phyloP scores from a whole-genome alignment of 805 yeast species.

The Yamadazyma olivae region DNA sequence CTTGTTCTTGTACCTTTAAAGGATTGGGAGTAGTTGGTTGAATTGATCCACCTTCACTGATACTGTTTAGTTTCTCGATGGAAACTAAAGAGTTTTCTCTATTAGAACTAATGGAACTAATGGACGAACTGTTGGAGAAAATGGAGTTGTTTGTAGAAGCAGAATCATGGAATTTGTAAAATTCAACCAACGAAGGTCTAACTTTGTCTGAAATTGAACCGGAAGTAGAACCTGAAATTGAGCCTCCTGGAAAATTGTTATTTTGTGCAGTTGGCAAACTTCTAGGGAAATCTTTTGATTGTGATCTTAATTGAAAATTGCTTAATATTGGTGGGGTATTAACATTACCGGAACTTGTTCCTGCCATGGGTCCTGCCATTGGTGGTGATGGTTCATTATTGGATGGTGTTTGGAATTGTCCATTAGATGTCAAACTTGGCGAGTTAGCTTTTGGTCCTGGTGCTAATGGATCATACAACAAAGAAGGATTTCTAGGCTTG shows the following conservation, averaged over 20 bases:
- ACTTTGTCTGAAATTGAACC: constrained; percentile 23
- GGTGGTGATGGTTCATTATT: not conserved
- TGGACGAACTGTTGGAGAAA: constrained; percentile 34
- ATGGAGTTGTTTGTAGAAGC: constrained; percentile 23
- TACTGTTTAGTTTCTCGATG: no score
- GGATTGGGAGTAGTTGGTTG: not conserved
- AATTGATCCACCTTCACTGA: no score
- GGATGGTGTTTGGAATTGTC: not conserved
- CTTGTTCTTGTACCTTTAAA: not conserved
- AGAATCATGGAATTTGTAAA: constrained; percentile 15
- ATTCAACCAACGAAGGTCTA: constrained; percentile 35
- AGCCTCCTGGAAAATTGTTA: constrained; percentile 1
- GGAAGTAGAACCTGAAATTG: not conserved
- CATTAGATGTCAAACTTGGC: not conserved
- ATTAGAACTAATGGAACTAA: constrained; percentile 27
- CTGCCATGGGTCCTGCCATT: constrained; percentile 1
- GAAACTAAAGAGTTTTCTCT: no score
- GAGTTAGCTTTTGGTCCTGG: constrained; percentile 17
- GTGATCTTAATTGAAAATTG: not conserved
- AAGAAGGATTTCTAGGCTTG: constrained; percentile 43
- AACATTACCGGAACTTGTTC: constrained; percentile 1
- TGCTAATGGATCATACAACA: constrained; percentile 49
- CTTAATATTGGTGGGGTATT: not conserved
- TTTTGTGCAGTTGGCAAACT: constrained; percentile 10
- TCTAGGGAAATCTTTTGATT: constrained; percentile 11